phyloP scores from a whole-genome alignment of 768 basidiomycete genomes.

The Agrocybe praecox region DNA sequence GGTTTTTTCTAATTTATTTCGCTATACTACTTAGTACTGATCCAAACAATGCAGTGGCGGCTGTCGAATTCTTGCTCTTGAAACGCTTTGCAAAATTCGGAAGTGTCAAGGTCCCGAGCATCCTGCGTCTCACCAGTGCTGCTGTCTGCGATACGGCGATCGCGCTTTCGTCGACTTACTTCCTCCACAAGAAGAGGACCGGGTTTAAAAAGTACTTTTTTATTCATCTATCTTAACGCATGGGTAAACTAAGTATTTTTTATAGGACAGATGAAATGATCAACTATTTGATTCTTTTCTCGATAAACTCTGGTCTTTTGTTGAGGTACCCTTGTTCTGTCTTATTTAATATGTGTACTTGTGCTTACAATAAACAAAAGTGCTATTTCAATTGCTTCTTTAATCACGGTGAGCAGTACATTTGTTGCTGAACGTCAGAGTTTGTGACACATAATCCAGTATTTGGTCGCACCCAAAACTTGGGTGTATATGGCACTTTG shows the following conservation, averaged over 20 bases:
- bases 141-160: conserved; percentile 35
- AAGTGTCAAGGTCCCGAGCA: conserved; percentile 32
- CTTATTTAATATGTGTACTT: neutral
- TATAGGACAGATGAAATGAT: conserved; percentile 34
- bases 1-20: conserved; percentile 16
- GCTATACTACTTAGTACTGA: neutral
- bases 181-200: conserved; percentile 32
- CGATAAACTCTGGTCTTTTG: conserved; percentile 33
- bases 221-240: neutral
- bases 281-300: conserved; percentile 32
- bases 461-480: conserved; percentile 27
- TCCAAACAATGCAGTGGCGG: conserved; percentile 22
- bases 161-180: conserved; percentile 29
- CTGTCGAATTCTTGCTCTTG: conserved; percentile 27
- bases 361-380: conserved; percentile 6
- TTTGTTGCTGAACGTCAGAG: too few species aligned
- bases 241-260: neutral
- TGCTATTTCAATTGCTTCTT: conserved; percentile 29
- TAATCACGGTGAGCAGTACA: conserved; percentile 25
- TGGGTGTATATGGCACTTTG: conserved; percentile 37
- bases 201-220: conserved; percentile 30
- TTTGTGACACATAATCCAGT: conserved; percentile 15
- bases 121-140: conserved; percentile 30
- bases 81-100: conserved; percentile 22
- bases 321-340: conserved; percentile 22